These are phyloP conservation scores for Colletotrichum siamense DNA, from an alignment of 2,329 filamentous ascomycete species.

Conservation along the genomic window DNA sequence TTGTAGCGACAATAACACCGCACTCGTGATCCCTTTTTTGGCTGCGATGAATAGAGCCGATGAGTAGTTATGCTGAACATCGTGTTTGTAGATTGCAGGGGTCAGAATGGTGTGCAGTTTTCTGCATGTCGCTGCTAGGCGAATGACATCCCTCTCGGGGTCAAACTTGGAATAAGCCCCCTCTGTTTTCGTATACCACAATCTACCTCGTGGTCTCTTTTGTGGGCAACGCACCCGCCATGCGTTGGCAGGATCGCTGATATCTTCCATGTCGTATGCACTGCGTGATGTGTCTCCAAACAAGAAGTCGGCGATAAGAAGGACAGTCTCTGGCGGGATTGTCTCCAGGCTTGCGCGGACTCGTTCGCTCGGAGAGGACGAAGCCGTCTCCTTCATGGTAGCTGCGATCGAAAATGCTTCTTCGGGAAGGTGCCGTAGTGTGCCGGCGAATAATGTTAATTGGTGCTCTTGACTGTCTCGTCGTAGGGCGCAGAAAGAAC, in stretches of 20 bases:
- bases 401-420: too few species aligned
- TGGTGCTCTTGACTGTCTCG: too few species aligned
- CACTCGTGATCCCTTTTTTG: background rate
- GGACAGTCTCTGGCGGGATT: background rate
- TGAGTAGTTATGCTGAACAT: background rate
- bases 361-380: background rate
- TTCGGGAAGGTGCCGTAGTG: too few species aligned
- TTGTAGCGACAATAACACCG: background rate
- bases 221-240: background rate
- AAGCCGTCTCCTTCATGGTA: background rate
- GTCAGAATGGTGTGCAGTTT: background rate
- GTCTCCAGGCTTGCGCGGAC: background rate
- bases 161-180: fast-evolving
- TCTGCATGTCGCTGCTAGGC: background rate
- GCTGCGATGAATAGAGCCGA: background rate
- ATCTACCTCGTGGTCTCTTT: too few species aligned
- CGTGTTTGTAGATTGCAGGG: background rate
- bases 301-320: background rate
- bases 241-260: fast-evolving
- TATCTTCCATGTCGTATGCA: background rate
- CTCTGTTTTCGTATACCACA: background rate
- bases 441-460: too few species aligned
- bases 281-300: background rate
- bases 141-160: background rate
- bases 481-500: too few species aligned